phyloP scores from a whole-genome alignment of 2,329 filamentous ascomycete species.

The Penicillium sp. region DNA sequence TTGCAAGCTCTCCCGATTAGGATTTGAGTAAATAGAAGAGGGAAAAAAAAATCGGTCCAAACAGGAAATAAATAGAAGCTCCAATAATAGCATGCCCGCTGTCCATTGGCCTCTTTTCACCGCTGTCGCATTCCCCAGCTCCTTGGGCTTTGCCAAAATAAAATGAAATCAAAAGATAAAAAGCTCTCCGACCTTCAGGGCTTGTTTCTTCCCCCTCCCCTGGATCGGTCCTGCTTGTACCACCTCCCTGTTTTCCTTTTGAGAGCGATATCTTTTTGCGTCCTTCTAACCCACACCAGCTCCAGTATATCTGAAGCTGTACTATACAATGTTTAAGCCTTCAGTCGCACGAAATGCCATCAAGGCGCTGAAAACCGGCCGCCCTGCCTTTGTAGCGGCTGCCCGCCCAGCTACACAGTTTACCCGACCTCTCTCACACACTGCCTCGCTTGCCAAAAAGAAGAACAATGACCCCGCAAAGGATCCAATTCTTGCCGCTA shows the following conservation, averaged over 20 bases:
- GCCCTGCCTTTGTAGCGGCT: background rate
- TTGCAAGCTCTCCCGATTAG: too few species aligned
- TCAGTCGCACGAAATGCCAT: slow-evolving; percentile 27
- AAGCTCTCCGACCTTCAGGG: background rate
- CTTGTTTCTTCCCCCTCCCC: background rate
- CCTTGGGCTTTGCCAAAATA: background rate
- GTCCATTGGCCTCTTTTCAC: slow-evolving; percentile 9
- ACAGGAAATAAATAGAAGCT: background rate
- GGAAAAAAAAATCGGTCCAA: background rate
- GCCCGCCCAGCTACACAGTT: slow-evolving; percentile 21
- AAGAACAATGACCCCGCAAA: slow-evolving; percentile 27
- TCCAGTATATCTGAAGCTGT: background rate
- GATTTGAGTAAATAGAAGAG: too few species aligned
- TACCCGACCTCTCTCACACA: slow-evolving; percentile 33
- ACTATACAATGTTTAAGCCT: slow-evolving; percentile 32
- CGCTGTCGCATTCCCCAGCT: slow-evolving; percentile 12
- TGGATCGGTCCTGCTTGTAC: background rate
- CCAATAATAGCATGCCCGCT: background rate
- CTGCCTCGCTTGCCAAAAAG: slow-evolving; percentile 26
- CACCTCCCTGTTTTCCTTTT: background rate
- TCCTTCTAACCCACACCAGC: background rate
- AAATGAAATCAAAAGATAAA: background rate
- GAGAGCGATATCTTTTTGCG: background rate
- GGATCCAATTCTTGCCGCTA: slow-evolving; percentile 28
- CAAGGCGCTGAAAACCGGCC: slow-evolving; percentile 21